Percentiles rank a stretch among this genome's conserved stretches.
Conservation (phyloP, 2,329 filamentous ascomycete species). For the Claviceps humidiphila region DNA sequence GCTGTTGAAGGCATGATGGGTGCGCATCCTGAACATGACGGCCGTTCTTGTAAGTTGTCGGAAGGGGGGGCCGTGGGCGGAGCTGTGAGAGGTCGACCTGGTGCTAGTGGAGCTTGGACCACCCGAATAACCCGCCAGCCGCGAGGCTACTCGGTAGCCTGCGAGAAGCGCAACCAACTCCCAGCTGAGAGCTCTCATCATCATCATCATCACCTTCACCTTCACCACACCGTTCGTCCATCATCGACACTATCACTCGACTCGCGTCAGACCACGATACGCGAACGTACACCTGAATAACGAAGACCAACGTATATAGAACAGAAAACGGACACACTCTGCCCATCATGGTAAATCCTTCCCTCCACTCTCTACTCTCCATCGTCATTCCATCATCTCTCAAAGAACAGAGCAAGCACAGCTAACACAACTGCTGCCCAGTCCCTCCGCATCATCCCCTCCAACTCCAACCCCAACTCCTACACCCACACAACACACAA, state of each 20-base stretch:
- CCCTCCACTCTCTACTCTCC: conserved; percentile 22
- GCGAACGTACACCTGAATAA: neutral
- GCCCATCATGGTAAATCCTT: neutral
- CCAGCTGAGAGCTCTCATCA: neutral
- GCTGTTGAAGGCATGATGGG: neutral
- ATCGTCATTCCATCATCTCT: conserved; percentile 2
- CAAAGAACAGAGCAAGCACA: neutral
- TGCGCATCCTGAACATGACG: neutral
- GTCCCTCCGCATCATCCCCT: conserved; percentile 83
- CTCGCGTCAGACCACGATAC: neutral
- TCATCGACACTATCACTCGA: neutral
- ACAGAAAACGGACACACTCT: neutral
- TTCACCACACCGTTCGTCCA: neutral
- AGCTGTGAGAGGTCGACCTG: too few species aligned
- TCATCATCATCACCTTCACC: neutral
- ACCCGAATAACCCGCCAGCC: conserved; percentile 4
- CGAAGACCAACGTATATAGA: neutral
- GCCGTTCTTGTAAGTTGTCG: neutral
- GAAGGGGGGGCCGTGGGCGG: too few species aligned
- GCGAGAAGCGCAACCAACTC: conserved; percentile 5
- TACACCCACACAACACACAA: conserved; percentile 49
- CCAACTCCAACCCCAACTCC: conserved; percentile 49
- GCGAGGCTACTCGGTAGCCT: conserved; percentile 18
- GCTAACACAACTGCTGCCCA: conserved; percentile 21
- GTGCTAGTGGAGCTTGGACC: neutral